Evolutionary conservation across 2,329 filamentous ascomycete genomes (phyloP).

Genomic region (Alternaria metachromatica): DNA sequence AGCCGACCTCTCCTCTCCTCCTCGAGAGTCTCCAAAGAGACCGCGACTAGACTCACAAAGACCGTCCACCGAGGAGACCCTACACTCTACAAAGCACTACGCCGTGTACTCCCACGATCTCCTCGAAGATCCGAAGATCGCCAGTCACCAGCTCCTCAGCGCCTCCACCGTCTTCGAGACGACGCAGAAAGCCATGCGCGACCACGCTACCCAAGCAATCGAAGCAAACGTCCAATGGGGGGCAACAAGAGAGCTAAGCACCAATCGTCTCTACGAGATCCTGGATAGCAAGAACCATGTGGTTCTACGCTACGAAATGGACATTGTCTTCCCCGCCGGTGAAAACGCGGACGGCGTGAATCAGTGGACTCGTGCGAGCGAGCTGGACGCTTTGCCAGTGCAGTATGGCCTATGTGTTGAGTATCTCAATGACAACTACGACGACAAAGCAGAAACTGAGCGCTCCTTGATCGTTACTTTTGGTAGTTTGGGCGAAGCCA

Average conservation of each 20-base stretch:
- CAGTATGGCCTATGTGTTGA: slow-evolving; percentile 9
- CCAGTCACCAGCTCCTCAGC: background rate
- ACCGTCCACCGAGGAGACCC: background rate
- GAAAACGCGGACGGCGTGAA: background rate
- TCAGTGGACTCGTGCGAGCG: background rate
- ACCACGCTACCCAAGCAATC: background rate
- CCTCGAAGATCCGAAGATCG: background rate
- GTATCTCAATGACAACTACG: background rate
- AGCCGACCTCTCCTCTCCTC: too few species aligned
- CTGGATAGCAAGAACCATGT: background rate
- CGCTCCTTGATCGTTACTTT: slow-evolving; percentile 5
- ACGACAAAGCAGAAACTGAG: background rate
- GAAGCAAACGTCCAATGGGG: slow-evolving; percentile 3
- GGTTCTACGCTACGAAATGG: slow-evolving; percentile 9
- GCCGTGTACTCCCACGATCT: slow-evolving; percentile 1
- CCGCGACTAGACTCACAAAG: background rate
- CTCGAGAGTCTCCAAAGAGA: background rate
- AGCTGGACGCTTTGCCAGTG: background rate
- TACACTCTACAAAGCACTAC: background rate
- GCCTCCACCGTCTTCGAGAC: background rate
- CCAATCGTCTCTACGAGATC: slow-evolving; percentile 7
- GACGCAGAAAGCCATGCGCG: slow-evolving; percentile 1
- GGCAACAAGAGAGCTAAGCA: background rate
- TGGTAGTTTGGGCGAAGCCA: slow-evolving; percentile 1
- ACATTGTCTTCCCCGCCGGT: background rate